These are phyloP conservation scores for Maudiozyma bulderi DNA, from an alignment of 805 yeast species.

Conservation along the genomic window DNA sequence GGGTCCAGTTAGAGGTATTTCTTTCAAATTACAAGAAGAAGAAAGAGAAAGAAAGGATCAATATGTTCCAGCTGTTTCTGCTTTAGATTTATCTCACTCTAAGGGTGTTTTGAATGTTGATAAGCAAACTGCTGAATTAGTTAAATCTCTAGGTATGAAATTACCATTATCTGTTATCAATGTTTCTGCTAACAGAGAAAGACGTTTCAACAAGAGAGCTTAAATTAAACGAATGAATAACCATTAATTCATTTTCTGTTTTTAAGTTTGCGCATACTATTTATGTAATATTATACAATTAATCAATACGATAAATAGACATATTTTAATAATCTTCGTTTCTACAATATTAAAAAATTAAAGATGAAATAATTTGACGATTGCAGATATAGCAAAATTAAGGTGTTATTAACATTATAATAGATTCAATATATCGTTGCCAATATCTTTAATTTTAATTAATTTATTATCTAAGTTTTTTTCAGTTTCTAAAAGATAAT, in stretches of 20 bases:
- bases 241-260: neutral
- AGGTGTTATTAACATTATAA: slow-evolving; percentile 13
- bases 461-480: slow-evolving; percentile 28
- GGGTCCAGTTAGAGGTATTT: slow-evolving; percentile 99
- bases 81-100: slow-evolving; percentile 94
- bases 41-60: slow-evolving; percentile 99
- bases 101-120: slow-evolving; percentile 95
- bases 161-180: slow-evolving; percentile 78
- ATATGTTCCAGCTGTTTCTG: slow-evolving; percentile 99
- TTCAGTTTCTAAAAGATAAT: slow-evolving; percentile 27
- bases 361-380: too few species aligned
- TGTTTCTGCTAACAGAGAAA: slow-evolving; percentile 81
- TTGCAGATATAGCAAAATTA: neutral
- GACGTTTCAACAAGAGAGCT: slow-evolving; percentile 90
- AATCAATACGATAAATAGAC: neutral
- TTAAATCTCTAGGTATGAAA: slow-evolving; percentile 86
- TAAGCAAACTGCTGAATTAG: slow-evolving; percentile 90
- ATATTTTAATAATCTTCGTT: neutral
- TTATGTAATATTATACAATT: neutral
- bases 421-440: slow-evolving; percentile 32
- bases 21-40: slow-evolving; percentile 99
- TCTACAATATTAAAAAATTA: neutral
- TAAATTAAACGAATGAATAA: slow-evolving; percentile 38
- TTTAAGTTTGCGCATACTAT: neutral
- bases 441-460: slow-evolving; percentile 32